These are phyloP conservation scores for Trichoderma simmonsii DNA, from an alignment of 2,329 filamentous ascomycete genomes.

Conservation along the genomic window DNA sequence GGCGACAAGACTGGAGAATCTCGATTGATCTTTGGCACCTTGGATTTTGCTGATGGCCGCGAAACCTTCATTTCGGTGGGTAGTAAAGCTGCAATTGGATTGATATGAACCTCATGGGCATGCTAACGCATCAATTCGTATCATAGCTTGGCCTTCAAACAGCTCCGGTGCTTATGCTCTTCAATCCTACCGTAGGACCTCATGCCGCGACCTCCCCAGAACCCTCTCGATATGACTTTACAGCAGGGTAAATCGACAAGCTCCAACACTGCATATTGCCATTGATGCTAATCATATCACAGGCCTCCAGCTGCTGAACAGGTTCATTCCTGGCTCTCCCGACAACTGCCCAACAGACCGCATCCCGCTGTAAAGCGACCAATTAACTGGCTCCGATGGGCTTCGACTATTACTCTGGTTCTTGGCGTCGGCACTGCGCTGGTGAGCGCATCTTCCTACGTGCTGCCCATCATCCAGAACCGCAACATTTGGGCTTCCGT, in stretches of 20 bases:
- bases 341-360: conserved; percentile 73
- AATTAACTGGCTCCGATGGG: conserved; percentile 79
- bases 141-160: conserved; percentile 85
- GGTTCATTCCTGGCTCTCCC: conserved; percentile 73
- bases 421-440: conserved; percentile 67
- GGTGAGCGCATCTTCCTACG: conserved; percentile 70
- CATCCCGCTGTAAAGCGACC: conserved; percentile 78
- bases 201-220: conserved; percentile 67
- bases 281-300: conserved; percentile 7
- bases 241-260: conserved; percentile 60
- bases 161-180: conserved; percentile 83
- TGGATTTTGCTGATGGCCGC: conserved; percentile 86
- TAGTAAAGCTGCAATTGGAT: not conserved
- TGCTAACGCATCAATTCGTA: not conserved
- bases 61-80: conserved; percentile 81
- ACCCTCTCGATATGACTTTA: conserved; percentile 82
- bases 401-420: conserved; percentile 63
- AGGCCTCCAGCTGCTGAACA: conserved; percentile 74
- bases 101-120: not conserved
- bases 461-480: conserved; percentile 80
- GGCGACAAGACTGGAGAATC: conserved; percentile 74
- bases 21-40: conserved; percentile 72
- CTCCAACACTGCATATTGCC: not conserved
- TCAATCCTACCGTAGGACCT: conserved; percentile 79
- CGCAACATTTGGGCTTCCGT: conserved; percentile 91